These are phyloP conservation scores for Heliosperma pusillum DNA, from an alignment of 148 eudicot genomes.

Conservation along the genomic window DNA sequence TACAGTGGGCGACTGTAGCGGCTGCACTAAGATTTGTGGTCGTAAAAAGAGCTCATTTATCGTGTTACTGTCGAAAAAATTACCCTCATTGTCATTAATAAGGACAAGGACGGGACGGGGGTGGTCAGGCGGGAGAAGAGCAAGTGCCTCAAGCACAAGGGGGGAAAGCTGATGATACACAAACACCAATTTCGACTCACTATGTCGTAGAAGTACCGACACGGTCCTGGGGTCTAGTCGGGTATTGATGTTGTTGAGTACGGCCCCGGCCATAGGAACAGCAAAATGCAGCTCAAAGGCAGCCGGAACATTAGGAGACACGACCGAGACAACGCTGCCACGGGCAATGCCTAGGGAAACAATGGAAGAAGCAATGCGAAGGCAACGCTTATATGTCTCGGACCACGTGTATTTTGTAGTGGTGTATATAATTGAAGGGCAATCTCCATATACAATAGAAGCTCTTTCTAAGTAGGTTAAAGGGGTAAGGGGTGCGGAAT, in stretches of 20 bases:
- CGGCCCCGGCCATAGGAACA: constrained; percentile 26
- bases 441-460: constrained; percentile 12
- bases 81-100: constrained; percentile 16
- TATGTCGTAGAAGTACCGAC: constrained; percentile 16
- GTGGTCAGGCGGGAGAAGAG: constrained; percentile 12
- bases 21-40: constrained; percentile 7
- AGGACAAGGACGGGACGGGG: constrained; percentile 17
- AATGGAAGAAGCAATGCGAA: constrained; percentile 15
- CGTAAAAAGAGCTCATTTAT: neutral
- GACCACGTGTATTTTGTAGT: constrained; percentile 19
- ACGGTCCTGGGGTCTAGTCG: constrained; percentile 22
- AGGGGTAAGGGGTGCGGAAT: constrained; percentile 23
- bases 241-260: constrained; percentile 20
- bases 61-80: neutral
- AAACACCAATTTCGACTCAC: constrained; percentile 22
- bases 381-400: constrained; percentile 15
- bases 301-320: constrained; percentile 24
- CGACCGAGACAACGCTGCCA: constrained; percentile 21
- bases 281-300: constrained; percentile 28
- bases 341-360: constrained; percentile 3
- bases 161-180: constrained; percentile 19
- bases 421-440: constrained; percentile 22
- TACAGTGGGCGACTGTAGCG: neutral
- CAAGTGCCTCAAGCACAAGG: constrained; percentile 19
- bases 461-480: constrained; percentile 21